phyloP scores from a whole-genome alignment of 106 monocot species.

The Vanilla planifolia region DNA sequence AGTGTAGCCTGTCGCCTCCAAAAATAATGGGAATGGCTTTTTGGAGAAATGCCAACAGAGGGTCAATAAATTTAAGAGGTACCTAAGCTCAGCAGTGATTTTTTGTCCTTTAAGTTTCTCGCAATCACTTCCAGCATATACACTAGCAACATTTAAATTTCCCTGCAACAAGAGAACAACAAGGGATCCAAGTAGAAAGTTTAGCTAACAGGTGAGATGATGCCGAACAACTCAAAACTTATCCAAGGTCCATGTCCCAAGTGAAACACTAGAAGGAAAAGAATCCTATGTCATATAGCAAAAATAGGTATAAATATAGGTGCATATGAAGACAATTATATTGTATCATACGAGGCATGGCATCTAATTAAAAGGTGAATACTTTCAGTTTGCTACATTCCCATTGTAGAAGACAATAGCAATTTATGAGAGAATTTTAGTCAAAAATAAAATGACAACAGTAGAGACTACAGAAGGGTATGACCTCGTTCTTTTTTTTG shows the following conservation, averaged over 20 bases:
- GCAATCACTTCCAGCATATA: constrained; percentile 84
- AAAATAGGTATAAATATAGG: background rate
- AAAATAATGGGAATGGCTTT: constrained; percentile 87
- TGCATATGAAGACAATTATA: background rate
- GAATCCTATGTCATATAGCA: background rate
- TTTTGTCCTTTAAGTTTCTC: constrained; percentile 45
- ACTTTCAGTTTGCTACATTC: background rate
- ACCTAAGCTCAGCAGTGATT: constrained; percentile 52
- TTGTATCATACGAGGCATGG: no score
- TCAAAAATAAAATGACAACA: no score
- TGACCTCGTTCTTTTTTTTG: no score
- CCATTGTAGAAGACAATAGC: background rate
- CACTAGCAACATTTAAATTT: constrained; percentile 72
- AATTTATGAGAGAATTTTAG: no score
- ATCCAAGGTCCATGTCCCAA: background rate
- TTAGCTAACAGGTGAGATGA: background rate
- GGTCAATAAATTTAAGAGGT: constrained; percentile 74
- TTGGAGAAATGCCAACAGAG: constrained; percentile 99
- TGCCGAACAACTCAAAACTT: background rate
- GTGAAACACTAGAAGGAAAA: background rate
- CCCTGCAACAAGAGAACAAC: constrained; percentile 41
- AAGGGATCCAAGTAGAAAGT: constrained; percentile 1
- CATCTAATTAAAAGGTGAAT: background rate
- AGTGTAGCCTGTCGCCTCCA: constrained; percentile 82
- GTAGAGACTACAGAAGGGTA: no score